Evolutionary conservation across 140 eudicot genomes (phyloP).

Genomic region (Senecio squalidus): DNA sequence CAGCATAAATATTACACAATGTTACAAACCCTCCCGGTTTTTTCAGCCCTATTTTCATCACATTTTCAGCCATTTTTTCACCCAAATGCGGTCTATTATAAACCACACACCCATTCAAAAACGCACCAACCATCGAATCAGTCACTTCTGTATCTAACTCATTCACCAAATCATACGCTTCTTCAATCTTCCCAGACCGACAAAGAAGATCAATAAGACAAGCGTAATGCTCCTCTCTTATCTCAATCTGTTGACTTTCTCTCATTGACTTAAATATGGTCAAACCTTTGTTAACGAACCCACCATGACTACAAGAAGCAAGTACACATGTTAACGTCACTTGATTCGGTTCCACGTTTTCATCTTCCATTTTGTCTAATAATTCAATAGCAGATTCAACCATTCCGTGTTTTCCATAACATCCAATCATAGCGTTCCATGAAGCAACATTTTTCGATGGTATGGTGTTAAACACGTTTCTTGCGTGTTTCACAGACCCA

Average conservation of each 20-base stretch:
- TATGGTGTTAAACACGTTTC: slow-evolving; percentile 39
- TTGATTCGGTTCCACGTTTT: slow-evolving; percentile 45
- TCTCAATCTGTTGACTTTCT: slow-evolving; percentile 42
- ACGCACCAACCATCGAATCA: slow-evolving; percentile 65
- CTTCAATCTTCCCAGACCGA: slow-evolving; percentile 62
- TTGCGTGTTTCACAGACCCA: slow-evolving; percentile 51
- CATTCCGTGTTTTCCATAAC: slow-evolving; percentile 65
- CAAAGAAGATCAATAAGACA: slow-evolving; percentile 72
- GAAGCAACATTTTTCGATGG: slow-evolving; percentile 42
- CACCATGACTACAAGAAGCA: slow-evolving; percentile 77
- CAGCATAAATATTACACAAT: slow-evolving; percentile 59
- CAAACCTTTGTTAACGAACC: slow-evolving; percentile 65
- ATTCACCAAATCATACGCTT: slow-evolving; percentile 46
- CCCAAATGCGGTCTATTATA: slow-evolving; percentile 69
- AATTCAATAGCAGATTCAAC: slow-evolving; percentile 43
- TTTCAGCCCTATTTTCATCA: slow-evolving; percentile 28
- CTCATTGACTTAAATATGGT: slow-evolving; percentile 48
- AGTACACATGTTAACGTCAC: slow-evolving; percentile 66
- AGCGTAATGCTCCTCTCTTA: slow-evolving; percentile 62
- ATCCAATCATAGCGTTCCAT: slow-evolving; percentile 79
- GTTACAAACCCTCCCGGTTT: slow-evolving; percentile 58
- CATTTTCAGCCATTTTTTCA: slow-evolving; percentile 28
- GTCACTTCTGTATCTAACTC: slow-evolving; percentile 29
- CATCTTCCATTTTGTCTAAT: slow-evolving; percentile 46
- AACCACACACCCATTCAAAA: slow-evolving; percentile 67